Conservation (phyloP, 164 flowering plant species). For the Macadamia integrifolia region DNA sequence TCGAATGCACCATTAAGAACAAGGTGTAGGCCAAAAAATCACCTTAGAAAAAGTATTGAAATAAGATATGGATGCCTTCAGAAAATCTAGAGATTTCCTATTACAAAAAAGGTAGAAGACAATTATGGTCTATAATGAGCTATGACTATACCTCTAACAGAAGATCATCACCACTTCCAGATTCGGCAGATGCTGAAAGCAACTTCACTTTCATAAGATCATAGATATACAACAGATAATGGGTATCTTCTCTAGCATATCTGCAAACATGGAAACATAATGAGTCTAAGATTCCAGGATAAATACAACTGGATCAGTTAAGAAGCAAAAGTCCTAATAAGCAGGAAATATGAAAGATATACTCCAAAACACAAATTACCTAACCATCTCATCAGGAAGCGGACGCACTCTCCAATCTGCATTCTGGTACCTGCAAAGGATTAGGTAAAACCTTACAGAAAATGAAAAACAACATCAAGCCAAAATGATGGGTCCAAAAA, state of each 20-base stretch:
- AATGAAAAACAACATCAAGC: not conserved
- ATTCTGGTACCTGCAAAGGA: slow-evolving; percentile 79
- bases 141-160: slow-evolving; percentile 52
- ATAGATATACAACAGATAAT: slow-evolving; percentile 79
- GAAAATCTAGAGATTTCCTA: too few species aligned
- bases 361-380: slow-evolving; percentile 27
- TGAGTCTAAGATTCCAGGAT: not conserved
- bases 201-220: slow-evolving; percentile 66
- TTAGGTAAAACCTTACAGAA: not conserved
- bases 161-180: slow-evolving; percentile 41
- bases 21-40: too few species aligned
- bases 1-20: too few species aligned
- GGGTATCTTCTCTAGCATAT: slow-evolving; percentile 98
- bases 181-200: slow-evolving; percentile 34
- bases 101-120: not conserved
- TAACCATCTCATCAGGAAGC: slow-evolving; percentile 78
- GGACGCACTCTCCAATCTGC: slow-evolving; percentile 98
- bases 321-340: not conserved
- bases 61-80: too few species aligned
- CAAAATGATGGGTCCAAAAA: not conserved
- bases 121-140: not conserved
- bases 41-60: too few species aligned
- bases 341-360: not conserved
- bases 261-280: slow-evolving; percentile 32
- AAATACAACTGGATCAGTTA: slow-evolving; percentile 5